Evolutionary conservation across 2,329 filamentous ascomycete genomes (phyloP).

Genomic region (Xylaria sp.): DNA sequence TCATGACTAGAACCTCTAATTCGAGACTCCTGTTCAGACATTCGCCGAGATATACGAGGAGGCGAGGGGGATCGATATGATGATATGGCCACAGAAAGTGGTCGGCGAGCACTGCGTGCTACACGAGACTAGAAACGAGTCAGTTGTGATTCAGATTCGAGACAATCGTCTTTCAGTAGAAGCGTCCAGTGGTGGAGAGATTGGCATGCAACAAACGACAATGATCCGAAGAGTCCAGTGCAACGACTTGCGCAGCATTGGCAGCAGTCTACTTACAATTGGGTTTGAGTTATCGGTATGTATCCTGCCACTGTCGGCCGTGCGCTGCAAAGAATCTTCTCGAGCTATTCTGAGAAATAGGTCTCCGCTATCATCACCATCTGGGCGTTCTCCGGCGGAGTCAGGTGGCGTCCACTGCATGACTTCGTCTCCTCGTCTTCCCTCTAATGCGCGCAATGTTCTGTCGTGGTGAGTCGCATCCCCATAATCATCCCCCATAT

Average conservation of each 20-base stretch:
- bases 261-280: slow-evolving; percentile 57
- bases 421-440: slow-evolving; percentile 53
- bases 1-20: slow-evolving; percentile 56
- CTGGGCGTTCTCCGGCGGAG: slow-evolving; percentile 52
- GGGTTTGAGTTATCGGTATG: slow-evolving; percentile 54
- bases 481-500: slow-evolving; percentile 56
- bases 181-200: background rate
- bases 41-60: slow-evolving; percentile 61
- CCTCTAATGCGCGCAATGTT: slow-evolving; percentile 64
- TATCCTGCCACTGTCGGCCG: slow-evolving; percentile 50
- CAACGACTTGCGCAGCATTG: slow-evolving; percentile 20
- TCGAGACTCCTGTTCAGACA: slow-evolving; percentile 66
- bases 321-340: slow-evolving; percentile 60
- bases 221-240: slow-evolving; percentile 2
- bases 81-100: slow-evolving; percentile 63
- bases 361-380: slow-evolving; percentile 67
- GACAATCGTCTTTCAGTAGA: background rate
- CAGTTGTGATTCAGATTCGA: slow-evolving; percentile 27
- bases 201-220: background rate
- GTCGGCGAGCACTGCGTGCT: slow-evolving; percentile 62
- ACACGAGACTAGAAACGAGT: slow-evolving; percentile 58
- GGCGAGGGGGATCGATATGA: slow-evolving; percentile 60
- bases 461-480: slow-evolving; percentile 61
- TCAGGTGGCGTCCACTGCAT: slow-evolving; percentile 56
- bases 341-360: slow-evolving; percentile 69